Evolutionary conservation across 2,329 filamentous ascomycete genomes (phyloP), one percentile per base, ranked within the genome.

Genomic region (Alternaria rosae): DNA sequence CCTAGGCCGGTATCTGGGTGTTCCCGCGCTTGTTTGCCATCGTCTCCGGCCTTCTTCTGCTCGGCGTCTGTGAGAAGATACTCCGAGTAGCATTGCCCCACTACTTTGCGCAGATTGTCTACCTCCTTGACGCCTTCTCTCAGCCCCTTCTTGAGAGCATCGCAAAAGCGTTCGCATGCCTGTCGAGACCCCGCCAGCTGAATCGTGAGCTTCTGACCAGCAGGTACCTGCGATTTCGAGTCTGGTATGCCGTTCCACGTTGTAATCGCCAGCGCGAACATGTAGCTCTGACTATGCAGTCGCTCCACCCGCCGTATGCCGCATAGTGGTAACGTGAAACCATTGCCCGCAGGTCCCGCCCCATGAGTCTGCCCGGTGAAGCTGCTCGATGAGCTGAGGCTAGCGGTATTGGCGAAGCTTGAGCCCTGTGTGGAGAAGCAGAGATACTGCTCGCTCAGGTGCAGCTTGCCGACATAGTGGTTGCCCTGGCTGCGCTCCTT

Each of bases 401-500:
- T 97, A 15, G 94, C 91, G 1, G 91, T 90, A 66, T 89, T 89
- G 43, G 92, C 80, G 80, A 97, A 97, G 82, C 93, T 96, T 10
- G 93, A 92, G 15, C 92, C 90, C 54, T 95, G 92, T 8, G 95
- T 97, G 0, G 94, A 97, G 84, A 99, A 99, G 85, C 94, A 98
- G 71, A 99, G 89, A 81, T 92, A 99, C 71, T 92, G 88, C 82
- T 99, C 94, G 79, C 93, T 97, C 66, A 99, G 84, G 78, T 99
- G 94, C 54, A 99, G 87, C 80, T 94, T 94, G 53, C 95, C 95
- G 23, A 90, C 89, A 83, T 99, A 98, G 77, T 94, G 92, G 81
- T 91, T 97, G 70, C 93, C 92, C 70, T 88, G 86, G 59, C 86
- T 85, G 69, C 87, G 87, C 67, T 90, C 87, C 79, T 89, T 89